Evolutionary conservation across 2,329 filamentous ascomycete species (phyloP).

Genomic region (Phaeosphaeria sp.): DNA sequence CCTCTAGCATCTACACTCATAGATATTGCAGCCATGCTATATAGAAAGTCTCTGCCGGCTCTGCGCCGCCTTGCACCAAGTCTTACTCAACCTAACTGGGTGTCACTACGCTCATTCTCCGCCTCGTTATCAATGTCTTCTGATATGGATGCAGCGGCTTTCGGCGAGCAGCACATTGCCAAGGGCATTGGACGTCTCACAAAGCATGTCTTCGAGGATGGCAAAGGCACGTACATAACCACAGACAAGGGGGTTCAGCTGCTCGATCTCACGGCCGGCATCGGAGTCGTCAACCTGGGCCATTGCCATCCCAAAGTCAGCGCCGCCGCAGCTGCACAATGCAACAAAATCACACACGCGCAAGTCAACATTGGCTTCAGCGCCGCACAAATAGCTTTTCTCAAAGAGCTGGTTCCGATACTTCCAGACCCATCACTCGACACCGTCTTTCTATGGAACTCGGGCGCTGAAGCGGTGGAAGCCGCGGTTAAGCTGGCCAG

Average conservation of each 20-base stretch:
- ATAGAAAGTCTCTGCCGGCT: conserved; percentile 13
- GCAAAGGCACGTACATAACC: conserved; percentile 36
- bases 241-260: conserved; percentile 41
- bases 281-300: conserved; percentile 38
- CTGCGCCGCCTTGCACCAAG: conserved; percentile 21
- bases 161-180: conserved; percentile 39
- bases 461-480: conserved; percentile 38
- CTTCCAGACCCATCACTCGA: conserved; percentile 36
- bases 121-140: conserved; percentile 17
- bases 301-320: conserved; percentile 42
- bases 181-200: conserved; percentile 39
- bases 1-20: neutral
- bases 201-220: conserved; percentile 41
- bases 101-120: conserved; percentile 23
- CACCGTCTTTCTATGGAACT: conserved; percentile 41
- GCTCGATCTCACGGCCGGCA: conserved; percentile 38
- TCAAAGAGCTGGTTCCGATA: conserved; percentile 37
- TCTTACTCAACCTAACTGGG: conserved; percentile 9
- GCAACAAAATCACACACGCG: conserved; percentile 37
- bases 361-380: conserved; percentile 43
- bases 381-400: conserved; percentile 33
- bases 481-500: conserved; percentile 37
- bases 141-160: conserved; percentile 30
- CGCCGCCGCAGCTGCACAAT: conserved; percentile 37
- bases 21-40: conserved; percentile 15